Conservation (phyloP, 2,329 filamentous ascomycete genomes). For the Microthyrium microscopicum region DNA sequence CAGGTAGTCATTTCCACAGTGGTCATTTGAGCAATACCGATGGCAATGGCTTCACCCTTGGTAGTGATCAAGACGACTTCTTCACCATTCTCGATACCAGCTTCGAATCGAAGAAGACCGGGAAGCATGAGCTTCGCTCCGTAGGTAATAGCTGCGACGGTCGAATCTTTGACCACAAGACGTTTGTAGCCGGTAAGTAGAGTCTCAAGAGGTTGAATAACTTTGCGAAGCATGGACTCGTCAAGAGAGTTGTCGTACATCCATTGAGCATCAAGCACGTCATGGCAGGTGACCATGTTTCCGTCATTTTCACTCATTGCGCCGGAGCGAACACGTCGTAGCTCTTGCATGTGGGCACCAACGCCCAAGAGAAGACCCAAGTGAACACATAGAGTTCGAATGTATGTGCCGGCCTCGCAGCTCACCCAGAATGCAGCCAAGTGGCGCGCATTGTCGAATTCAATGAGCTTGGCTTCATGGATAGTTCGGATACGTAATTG, state of each 20-base stretch:
- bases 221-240: slow-evolving; percentile 77
- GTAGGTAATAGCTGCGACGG: slow-evolving; percentile 95
- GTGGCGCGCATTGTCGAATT: slow-evolving; percentile 97
- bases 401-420: slow-evolving; percentile 97
- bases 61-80: slow-evolving; percentile 97
- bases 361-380: slow-evolving; percentile 63
- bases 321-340: slow-evolving; percentile 81
- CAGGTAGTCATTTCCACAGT: slow-evolving; percentile 93
- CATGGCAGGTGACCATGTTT: slow-evolving; percentile 82
- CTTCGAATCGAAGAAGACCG: slow-evolving; percentile 65
- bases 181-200: slow-evolving; percentile 89
- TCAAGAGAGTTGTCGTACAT: slow-evolving; percentile 89
- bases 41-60: slow-evolving; percentile 94
- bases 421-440: slow-evolving; percentile 98
- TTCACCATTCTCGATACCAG: slow-evolving; percentile 82
- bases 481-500: slow-evolving; percentile 97
- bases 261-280: slow-evolving; percentile 93
- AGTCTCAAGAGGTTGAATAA: slow-evolving; percentile 85
- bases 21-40: slow-evolving; percentile 95
- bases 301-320: slow-evolving; percentile 85
- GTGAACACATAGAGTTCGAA: slow-evolving; percentile 94
- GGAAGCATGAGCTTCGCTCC: slow-evolving; percentile 98
- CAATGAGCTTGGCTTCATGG: slow-evolving; percentile 83
- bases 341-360: slow-evolving; percentile 95
- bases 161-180: slow-evolving; percentile 91